phyloP scores from a whole-genome alignment of 2,329 filamentous ascomycete species.

The Neofusicoccum sp. region DNA sequence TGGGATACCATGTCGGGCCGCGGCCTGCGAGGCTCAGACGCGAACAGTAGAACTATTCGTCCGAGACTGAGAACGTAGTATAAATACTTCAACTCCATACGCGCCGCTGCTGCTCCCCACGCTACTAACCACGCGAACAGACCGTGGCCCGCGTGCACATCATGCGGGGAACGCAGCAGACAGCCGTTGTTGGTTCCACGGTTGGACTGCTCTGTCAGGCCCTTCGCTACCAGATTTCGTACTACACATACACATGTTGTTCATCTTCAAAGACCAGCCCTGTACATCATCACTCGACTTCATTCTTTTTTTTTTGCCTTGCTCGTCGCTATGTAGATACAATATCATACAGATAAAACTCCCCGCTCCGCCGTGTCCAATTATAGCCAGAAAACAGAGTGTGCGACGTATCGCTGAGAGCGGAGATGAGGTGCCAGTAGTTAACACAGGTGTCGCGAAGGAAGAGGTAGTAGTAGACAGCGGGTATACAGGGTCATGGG shows the following conservation, averaged over 20 bases:
- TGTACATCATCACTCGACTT: not conserved
- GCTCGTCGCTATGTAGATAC: constrained; percentile 6
- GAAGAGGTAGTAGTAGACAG: constrained; percentile 12
- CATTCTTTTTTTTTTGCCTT: not conserved
- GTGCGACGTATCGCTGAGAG: constrained; percentile 27
- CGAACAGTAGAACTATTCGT: too few species aligned
- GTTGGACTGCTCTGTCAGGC: too few species aligned
- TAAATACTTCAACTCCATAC: too few species aligned
- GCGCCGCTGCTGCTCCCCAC: too few species aligned
- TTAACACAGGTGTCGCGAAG: constrained; percentile 33
- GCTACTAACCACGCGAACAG: too few species aligned
- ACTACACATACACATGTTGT: too few species aligned
- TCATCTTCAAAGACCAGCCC: not conserved
- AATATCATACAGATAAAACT: constrained; percentile 28
- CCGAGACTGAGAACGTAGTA: too few species aligned
- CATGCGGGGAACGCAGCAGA: too few species aligned
- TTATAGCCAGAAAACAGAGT: constrained; percentile 19
- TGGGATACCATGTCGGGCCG: not conserved
- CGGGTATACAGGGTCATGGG: constrained; percentile 17
- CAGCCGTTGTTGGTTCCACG: too few species aligned
- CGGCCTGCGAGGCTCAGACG: too few species aligned
- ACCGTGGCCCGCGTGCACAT: too few species aligned
- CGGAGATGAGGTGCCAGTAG: constrained; percentile 36
- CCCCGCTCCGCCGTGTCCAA: constrained; percentile 36
- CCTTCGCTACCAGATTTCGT: too few species aligned